Evolutionary conservation across 2,329 filamentous ascomycete genomes (phyloP).

Genomic region (Pseudogymnoascus sp.): DNA sequence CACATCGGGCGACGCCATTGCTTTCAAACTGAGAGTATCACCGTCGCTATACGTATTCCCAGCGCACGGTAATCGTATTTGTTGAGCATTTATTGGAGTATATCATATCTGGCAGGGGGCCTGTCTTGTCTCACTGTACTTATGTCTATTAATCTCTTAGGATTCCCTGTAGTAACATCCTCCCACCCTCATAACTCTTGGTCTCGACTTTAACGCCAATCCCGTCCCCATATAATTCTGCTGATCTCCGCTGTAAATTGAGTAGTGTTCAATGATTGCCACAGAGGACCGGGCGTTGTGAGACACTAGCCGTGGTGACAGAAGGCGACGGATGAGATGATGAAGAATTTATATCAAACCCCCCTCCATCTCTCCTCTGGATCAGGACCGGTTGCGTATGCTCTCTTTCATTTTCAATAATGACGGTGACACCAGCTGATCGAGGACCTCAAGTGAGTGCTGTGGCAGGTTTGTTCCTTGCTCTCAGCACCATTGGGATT

Average conservation of each 20-base stretch:
- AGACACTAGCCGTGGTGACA: background rate
- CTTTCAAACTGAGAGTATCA: background rate
- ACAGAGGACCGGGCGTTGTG: background rate
- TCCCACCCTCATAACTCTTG: background rate
- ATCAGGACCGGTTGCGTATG: background rate
- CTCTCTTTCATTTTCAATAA: background rate
- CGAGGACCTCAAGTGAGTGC: conserved; percentile 14
- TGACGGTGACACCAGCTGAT: conserved; percentile 6
- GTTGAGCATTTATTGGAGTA: background rate
- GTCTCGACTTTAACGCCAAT: background rate
- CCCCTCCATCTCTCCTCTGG: background rate
- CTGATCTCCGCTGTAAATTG: background rate
- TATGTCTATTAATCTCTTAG: background rate
- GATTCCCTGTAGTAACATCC: background rate
- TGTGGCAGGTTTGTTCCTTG: conserved; percentile 27
- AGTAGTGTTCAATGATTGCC: background rate
- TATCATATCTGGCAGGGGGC: background rate
- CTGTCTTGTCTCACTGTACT: background rate
- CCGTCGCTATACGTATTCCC: background rate
- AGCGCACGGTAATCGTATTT: background rate
- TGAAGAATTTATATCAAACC: background rate
- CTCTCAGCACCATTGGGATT: conserved; percentile 32
- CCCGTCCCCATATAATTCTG: background rate
- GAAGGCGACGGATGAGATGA: background rate
- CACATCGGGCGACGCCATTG: background rate